A percentile compares a stretch with the other conserved stretches of the same genome.
These are phyloP conservation scores for Globisporangium irregulare DNA, from an alignment of 352 stramenopile species.

Conservation along the genomic window DNA sequence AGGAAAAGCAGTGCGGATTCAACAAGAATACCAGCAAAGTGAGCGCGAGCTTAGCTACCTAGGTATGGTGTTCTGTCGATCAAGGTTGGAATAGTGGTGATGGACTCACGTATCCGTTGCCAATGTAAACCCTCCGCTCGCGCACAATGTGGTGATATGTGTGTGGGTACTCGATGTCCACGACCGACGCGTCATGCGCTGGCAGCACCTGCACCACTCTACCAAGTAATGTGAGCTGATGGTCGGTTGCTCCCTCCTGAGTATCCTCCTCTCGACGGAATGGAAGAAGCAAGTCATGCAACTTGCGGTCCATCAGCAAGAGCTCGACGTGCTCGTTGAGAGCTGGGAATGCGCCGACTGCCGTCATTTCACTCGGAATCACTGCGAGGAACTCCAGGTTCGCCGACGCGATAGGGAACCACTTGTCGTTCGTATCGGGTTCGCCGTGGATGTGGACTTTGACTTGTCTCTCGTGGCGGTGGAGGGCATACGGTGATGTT, in stretches of 20 bases:
- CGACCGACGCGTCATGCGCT: conserved; percentile 43
- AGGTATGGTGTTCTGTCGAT: background rate
- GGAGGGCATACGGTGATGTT: background rate
- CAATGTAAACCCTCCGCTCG: conserved; percentile 33
- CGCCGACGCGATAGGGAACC: conserved; percentile 22
- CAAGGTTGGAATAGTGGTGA: background rate
- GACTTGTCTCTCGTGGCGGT: background rate
- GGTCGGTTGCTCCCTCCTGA: background rate
- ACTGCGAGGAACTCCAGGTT: conserved; percentile 31
- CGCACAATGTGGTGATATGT: conserved; percentile 18
- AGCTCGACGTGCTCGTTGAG: conserved; percentile 37
- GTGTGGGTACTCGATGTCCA: conserved; percentile 41
- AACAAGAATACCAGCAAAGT: background rate
- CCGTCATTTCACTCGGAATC: conserved; percentile 22
- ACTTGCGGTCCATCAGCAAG: conserved; percentile 28
- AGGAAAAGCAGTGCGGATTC: background rate
- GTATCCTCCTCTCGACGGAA: background rate
- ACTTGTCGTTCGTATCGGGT: conserved; percentile 42
- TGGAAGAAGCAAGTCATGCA: conserved; percentile 18
- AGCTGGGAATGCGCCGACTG: conserved; percentile 38
- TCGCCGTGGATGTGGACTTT: conserved; percentile 48
- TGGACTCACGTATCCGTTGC: conserved; percentile 53
- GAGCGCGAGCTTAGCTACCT: no score
- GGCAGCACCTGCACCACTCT: conserved; percentile 39
- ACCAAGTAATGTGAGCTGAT: conserved; percentile 24